Conservation (phyloP, 2,329 filamentous ascomycete species). For the Colletotrichum gloeosporioides region DNA sequence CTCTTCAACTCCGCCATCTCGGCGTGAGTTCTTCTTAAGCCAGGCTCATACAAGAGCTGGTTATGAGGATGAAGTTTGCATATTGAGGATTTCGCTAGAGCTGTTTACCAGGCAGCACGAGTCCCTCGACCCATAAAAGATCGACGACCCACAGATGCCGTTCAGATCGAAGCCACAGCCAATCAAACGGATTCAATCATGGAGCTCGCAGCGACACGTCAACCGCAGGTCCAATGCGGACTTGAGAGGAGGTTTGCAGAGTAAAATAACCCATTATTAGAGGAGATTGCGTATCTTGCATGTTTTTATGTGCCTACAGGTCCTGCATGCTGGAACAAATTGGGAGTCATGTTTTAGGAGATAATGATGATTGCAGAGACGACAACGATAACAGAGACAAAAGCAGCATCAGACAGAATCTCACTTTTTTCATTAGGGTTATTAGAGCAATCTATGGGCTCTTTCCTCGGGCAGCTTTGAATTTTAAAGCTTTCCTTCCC, state of each 20-base stretch:
- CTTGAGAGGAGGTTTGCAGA: neutral
- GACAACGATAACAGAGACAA: neutral
- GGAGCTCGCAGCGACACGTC: neutral
- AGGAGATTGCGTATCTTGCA: neutral
- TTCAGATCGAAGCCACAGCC: neutral
- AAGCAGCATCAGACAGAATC: too few relatives aligned
- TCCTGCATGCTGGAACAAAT: neutral
- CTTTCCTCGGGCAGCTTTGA: too few relatives aligned
- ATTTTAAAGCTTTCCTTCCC: too few relatives aligned
- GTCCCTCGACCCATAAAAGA: neutral
- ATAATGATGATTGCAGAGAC: neutral
- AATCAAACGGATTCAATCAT: neutral
- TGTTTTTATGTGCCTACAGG: neutral
- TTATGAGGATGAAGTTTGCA: neutral
- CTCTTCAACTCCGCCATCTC: neutral
- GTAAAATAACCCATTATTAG: neutral
- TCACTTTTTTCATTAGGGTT: too few relatives aligned
- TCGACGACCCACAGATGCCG: neutral
- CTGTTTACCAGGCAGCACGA: neutral
- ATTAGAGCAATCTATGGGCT: too few relatives aligned
- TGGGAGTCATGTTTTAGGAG: neutral
- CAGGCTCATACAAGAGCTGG: neutral
- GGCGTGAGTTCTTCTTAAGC: neutral
- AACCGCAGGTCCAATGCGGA: neutral
- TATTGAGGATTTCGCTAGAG: neutral